Evolutionary conservation across 2,329 filamentous ascomycete genomes (phyloP).

Genomic region (Bisporella sp.): DNA sequence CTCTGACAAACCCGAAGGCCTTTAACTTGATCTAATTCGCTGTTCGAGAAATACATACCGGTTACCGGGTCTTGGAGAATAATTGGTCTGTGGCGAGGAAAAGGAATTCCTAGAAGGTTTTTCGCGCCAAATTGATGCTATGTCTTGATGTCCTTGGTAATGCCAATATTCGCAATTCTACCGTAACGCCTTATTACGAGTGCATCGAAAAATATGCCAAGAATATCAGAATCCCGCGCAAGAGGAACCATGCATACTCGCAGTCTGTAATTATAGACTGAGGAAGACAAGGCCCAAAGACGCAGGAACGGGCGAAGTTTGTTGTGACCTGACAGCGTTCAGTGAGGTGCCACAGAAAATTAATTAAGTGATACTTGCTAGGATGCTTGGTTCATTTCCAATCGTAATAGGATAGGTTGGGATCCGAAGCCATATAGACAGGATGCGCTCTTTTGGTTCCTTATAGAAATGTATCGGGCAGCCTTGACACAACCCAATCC

Average conservation of each 20-base stretch:
- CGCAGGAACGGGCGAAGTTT: background rate
- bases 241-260: too few relatives aligned
- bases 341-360: background rate
- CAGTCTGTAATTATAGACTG: background rate
- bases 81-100: background rate
- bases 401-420: background rate
- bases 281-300: background rate
- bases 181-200: background rate
- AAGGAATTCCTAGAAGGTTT: background rate
- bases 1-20: background rate
- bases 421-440: conserved; percentile 1
- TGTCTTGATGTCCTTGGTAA: background rate
- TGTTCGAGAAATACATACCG: background rate
- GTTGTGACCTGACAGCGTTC: background rate
- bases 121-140: background rate
- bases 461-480: background rate
- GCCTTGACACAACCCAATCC: background rate
- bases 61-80: background rate
- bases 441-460: background rate
- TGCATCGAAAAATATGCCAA: conserved; percentile 1
- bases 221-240: background rate
- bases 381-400: background rate
- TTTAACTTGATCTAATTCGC: background rate
- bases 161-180: background rate
- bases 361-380: background rate